A percentile compares a stretch with the other conserved stretches of the same genome.
Evolutionary conservation across 768 basidiomycete genomes (phyloP).

Genomic region (Tylopilus felleus): DNA sequence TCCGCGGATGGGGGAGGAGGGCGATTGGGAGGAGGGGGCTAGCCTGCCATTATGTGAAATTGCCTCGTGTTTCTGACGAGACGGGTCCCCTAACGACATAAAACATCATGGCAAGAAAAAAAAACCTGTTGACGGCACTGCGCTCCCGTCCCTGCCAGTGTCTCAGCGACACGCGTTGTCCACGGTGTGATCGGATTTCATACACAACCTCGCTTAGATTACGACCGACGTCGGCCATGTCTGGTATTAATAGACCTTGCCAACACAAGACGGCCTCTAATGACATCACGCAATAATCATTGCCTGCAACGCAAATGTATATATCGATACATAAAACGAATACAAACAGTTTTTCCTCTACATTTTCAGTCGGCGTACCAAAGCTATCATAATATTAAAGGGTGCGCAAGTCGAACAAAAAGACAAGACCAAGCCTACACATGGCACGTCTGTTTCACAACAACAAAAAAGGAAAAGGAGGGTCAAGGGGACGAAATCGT

Average conservation of each 20-base stretch:
- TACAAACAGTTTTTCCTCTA: slow-evolving; percentile 30
- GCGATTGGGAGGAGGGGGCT: too few species aligned
- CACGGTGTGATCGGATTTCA: background rate
- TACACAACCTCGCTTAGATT: background rate
- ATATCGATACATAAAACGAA: slow-evolving; percentile 20
- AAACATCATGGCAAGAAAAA: background rate
- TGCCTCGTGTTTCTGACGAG: background rate
- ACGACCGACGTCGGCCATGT: background rate
- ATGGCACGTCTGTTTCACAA: slow-evolving; percentile 5
- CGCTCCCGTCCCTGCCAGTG: background rate
- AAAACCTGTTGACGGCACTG: background rate
- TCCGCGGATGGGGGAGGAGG: background rate
- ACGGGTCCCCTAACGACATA: background rate
- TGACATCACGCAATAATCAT: background rate
- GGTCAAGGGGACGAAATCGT: slow-evolving; percentile 16
- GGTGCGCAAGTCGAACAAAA: background rate
- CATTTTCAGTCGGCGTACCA: slow-evolving; percentile 5
- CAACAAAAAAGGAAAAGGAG: background rate
- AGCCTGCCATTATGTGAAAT: too few species aligned
- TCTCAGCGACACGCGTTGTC: background rate
- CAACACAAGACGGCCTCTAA: slow-evolving; percentile 32
- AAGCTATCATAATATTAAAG: background rate
- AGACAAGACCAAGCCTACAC: background rate
- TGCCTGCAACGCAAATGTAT: slow-evolving; percentile 25
- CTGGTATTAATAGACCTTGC: slow-evolving; percentile 30